These are phyloP conservation scores for Calonectria multiphialidica DNA, from an alignment of 2,329 filamentous ascomycete species.

Conservation along the genomic window DNA sequence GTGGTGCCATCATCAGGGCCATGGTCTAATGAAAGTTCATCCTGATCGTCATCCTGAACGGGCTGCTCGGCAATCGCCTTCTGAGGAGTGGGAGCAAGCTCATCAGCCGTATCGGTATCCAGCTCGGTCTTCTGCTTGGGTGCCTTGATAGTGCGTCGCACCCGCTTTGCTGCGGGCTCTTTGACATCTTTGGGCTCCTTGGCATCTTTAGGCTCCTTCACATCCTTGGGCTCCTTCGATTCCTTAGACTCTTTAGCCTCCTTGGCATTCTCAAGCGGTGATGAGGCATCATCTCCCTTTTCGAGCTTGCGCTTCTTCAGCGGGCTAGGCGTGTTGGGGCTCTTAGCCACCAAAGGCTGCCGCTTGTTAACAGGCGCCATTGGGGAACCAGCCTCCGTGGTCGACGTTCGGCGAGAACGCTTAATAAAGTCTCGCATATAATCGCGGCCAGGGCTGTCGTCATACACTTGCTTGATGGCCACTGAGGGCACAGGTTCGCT, in stretches of 20 bases:
- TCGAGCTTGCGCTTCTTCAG: conserved; percentile 50
- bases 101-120: conserved; percentile 31
- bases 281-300: conserved; percentile 31
- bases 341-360: conserved; percentile 49
- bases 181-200: conserved; percentile 32
- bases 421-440: conserved; percentile 52
- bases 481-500: conserved; percentile 16
- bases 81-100: neutral
- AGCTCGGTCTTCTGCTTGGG: conserved; percentile 29
- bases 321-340: conserved; percentile 51
- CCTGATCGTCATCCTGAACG: neutral
- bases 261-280: conserved; percentile 36
- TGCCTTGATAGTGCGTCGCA: conserved; percentile 33
- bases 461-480: conserved; percentile 28
- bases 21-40: conserved; percentile 15
- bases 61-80: neutral
- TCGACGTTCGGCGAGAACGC: conserved; percentile 45
- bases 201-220: conserved; percentile 7
- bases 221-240: conserved; percentile 12
- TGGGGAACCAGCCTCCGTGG: conserved; percentile 48
- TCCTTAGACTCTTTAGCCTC: conserved; percentile 4
- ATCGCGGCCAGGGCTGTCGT: conserved; percentile 51
- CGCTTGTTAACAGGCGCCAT: conserved; percentile 42
- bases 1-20: conserved; percentile 22
- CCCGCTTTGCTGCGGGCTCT: conserved; percentile 41